Evolutionary conservation across 208 protist species (phyloP).

Genomic region (Zelonia costaricensis): DNA sequence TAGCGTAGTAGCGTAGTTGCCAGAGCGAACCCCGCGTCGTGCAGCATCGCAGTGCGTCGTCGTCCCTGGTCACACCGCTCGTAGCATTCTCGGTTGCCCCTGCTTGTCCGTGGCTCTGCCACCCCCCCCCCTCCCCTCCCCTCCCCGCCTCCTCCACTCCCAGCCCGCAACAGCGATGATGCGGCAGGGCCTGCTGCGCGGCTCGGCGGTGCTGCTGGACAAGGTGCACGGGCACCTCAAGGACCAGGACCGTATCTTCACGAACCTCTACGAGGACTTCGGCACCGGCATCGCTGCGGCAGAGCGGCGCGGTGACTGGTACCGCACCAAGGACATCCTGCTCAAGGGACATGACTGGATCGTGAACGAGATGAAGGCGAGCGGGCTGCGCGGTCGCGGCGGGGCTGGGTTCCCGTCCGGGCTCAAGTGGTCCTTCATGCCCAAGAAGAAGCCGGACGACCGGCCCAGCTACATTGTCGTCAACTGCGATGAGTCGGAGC

Average conservation of each 20-base stretch:
- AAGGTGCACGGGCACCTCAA: slow-evolving; percentile 89
- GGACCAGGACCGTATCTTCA: slow-evolving; percentile 98
- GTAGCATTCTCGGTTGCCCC: not conserved
- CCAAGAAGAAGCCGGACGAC: slow-evolving; percentile 91
- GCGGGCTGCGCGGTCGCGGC: slow-evolving; percentile 97
- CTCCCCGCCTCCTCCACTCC: not conserved
- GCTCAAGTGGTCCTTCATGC: slow-evolving; percentile 99
- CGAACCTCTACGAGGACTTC: slow-evolving; percentile 98
- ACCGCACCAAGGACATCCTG: slow-evolving; percentile 97
- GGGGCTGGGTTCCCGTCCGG: slow-evolving; percentile 99
- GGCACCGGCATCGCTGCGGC: slow-evolving; percentile 93
- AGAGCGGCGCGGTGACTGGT: slow-evolving; percentile 97
- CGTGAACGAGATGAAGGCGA: slow-evolving; percentile 96
- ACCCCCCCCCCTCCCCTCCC: not conserved
- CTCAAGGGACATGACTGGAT: slow-evolving; percentile 97
- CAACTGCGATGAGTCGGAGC: slow-evolving; percentile 99
- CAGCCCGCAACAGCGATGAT: not conserved
- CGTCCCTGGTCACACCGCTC: too few relatives aligned
- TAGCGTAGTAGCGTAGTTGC: too few relatives aligned
- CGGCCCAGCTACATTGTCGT: slow-evolving; percentile 98
- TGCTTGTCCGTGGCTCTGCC: not conserved
- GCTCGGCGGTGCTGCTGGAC: slow-evolving; percentile 42
- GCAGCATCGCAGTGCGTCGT: too few relatives aligned
- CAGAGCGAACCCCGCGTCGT: too few relatives aligned
- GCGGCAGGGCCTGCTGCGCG: slow-evolving; percentile 43